Evolutionary conservation across 2,329 filamentous ascomycete genomes (phyloP).

Genomic region (Penicillium sp.): DNA sequence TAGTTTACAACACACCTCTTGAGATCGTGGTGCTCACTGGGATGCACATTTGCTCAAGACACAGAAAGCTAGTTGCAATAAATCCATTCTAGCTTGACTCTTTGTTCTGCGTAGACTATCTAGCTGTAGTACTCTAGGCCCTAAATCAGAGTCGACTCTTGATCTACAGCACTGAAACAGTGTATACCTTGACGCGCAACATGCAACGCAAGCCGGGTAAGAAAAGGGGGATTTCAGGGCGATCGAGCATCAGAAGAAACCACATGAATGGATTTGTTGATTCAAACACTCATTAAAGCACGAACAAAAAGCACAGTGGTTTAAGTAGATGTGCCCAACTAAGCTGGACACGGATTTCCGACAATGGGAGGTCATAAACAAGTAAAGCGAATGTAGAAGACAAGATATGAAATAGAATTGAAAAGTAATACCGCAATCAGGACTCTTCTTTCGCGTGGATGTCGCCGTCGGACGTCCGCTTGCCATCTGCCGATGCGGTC

Average conservation of each 20-base stretch:
- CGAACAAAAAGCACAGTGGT: not conserved
- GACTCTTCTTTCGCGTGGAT: slow-evolving; percentile 4
- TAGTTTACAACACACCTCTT: not conserved
- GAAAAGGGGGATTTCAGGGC: not conserved
- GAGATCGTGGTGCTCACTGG: not conserved
- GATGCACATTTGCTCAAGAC: not conserved
- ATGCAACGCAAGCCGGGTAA: not conserved
- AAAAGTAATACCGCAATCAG: not conserved
- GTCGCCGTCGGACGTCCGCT: slow-evolving; percentile 26
- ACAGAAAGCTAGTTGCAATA: not conserved
- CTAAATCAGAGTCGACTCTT: not conserved
- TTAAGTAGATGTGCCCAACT: not conserved
- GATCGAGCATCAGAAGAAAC: no score
- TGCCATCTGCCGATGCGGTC: slow-evolving; percentile 27
- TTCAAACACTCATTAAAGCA: not conserved
- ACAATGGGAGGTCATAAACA: not conserved
- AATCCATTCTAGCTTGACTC: not conserved
- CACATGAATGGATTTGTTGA: not conserved
- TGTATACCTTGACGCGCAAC: not conserved
- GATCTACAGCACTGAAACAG: not conserved
- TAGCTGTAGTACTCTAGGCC: not conserved
- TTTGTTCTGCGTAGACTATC: not conserved
- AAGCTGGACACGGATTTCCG: not conserved
- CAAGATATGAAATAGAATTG: slow-evolving; percentile 3
- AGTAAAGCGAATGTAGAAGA: not conserved